These are phyloP conservation scores for Rhododendron kiyosumense DNA, from an alignment of 148 eudicot genomes.

Conservation along the genomic window DNA sequence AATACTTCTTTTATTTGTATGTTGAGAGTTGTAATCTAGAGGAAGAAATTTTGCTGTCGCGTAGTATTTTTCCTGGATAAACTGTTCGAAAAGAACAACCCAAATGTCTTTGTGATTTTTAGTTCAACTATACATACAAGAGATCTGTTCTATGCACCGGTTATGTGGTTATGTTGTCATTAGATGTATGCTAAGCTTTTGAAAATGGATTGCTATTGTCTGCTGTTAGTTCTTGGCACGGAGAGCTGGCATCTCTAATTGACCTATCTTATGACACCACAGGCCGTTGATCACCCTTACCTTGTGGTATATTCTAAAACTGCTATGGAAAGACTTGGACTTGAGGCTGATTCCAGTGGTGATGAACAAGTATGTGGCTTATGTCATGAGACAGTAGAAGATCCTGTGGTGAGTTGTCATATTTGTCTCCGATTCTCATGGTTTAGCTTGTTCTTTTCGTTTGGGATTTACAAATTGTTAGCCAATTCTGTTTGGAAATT, in stretches of 20 bases:
- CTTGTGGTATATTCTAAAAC: constrained; percentile 80
- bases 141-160: background rate
- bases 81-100: background rate
- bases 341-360: constrained; percentile 25
- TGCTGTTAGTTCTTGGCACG: background rate
- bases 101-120: background rate
- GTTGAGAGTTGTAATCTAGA: background rate
- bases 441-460: background rate
- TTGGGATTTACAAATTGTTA: background rate
- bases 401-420: constrained; percentile 53
- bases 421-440: background rate
- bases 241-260: constrained; percentile 3
- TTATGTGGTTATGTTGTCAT: background rate
- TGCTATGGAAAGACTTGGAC: constrained; percentile 38
- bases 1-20: background rate
- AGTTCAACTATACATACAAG: background rate
- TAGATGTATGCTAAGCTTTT: background rate
- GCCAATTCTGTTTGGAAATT: background rate
- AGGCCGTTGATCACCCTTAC: constrained; percentile 99
- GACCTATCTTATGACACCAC: constrained; percentile 15
- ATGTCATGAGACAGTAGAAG: constrained; percentile 81
- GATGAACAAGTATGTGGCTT: constrained; percentile 61
- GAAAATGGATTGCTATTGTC: background rate
- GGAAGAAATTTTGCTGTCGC: background rate
- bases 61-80: background rate